A percentile compares a stretch with the other conserved stretches of the same genome.
phyloP scores from a whole-genome alignment of 768 basidiomycete species.

The Termitomyces sp. region DNA sequence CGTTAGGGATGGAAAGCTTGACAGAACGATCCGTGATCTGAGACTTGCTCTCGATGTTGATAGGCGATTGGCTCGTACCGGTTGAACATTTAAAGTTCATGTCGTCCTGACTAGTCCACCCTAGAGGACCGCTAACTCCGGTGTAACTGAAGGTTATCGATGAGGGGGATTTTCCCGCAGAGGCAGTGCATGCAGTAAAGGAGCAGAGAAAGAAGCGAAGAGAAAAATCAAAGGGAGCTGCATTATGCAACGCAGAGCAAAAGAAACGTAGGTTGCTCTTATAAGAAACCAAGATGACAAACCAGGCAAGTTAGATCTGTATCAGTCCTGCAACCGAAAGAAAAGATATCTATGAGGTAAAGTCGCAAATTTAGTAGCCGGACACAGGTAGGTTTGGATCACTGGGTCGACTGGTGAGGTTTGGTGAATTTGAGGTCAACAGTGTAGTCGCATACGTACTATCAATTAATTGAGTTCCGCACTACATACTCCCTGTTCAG shows the following conservation, averaged over 20 bases:
- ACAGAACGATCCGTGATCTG: background rate
- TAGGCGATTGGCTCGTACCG: slow-evolving; percentile 6
- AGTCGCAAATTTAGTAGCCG: no score
- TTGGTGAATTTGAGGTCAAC: no score
- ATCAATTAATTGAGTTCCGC: no score
- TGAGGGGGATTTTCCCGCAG: background rate
- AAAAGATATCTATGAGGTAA: no score
- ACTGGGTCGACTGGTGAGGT: no score
- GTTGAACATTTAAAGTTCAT: slow-evolving; percentile 5
- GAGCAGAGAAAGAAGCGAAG: background rate
- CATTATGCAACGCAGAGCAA: background rate
- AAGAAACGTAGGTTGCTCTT: background rate
- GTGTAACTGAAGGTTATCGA: slow-evolving; percentile 1
- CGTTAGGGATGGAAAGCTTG: background rate
- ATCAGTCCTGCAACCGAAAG: background rate
- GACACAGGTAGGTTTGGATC: no score
- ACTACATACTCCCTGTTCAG: no score
- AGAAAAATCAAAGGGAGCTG: background rate
- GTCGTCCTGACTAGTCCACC: background rate
- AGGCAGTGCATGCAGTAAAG: background rate
- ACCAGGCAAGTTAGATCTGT: background rate
- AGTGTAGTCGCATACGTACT: no score
- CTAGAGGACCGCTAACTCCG: slow-evolving; percentile 7
- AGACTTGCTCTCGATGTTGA: slow-evolving; percentile 3
- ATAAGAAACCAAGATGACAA: background rate